These are phyloP conservation scores for Colletotrichum scovillei DNA, from an alignment of 2,329 filamentous ascomycete species.

Conservation along the genomic window DNA sequence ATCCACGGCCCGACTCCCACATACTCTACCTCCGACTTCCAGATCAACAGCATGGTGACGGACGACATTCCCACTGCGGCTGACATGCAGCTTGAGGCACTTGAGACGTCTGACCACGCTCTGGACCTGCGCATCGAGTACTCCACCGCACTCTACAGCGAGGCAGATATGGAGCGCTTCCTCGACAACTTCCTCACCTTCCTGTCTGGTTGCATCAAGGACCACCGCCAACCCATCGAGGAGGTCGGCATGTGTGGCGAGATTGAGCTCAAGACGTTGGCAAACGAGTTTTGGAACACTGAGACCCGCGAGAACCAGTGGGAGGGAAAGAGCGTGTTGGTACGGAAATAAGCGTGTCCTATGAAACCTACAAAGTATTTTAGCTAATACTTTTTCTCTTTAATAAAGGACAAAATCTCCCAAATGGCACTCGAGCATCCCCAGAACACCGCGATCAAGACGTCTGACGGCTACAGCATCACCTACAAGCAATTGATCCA, in stretches of 20 bases:
- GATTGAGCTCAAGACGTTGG: slow-evolving; percentile 38
- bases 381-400: not conserved
- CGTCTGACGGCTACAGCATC: slow-evolving; percentile 39
- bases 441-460: slow-evolving; percentile 39
- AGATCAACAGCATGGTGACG: slow-evolving; percentile 37
- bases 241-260: slow-evolving; percentile 40
- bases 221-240: slow-evolving; percentile 41
- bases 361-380: not conserved
- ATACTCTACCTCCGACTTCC: slow-evolving; percentile 40
- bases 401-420: slow-evolving; percentile 33
- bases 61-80: slow-evolving; percentile 41
- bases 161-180: slow-evolving; percentile 41
- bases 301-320: slow-evolving; percentile 37
- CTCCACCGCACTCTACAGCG: slow-evolving; percentile 38
- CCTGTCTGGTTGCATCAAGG: slow-evolving; percentile 40
- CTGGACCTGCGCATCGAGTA: slow-evolving; percentile 41
- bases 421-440: slow-evolving; percentile 40
- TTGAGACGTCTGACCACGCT: slow-evolving; percentile 39
- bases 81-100: slow-evolving; percentile 41
- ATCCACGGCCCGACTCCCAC: slow-evolving; percentile 18
- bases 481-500: slow-evolving; percentile 40
- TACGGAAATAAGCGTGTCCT: not conserved
- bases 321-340: slow-evolving; percentile 37
- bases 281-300: slow-evolving; percentile 39
- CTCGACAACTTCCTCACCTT: slow-evolving; percentile 42